Evolutionary conservation across 2,329 filamentous ascomycete genomes (phyloP).

Genomic region (Colletotrichum lini): DNA sequence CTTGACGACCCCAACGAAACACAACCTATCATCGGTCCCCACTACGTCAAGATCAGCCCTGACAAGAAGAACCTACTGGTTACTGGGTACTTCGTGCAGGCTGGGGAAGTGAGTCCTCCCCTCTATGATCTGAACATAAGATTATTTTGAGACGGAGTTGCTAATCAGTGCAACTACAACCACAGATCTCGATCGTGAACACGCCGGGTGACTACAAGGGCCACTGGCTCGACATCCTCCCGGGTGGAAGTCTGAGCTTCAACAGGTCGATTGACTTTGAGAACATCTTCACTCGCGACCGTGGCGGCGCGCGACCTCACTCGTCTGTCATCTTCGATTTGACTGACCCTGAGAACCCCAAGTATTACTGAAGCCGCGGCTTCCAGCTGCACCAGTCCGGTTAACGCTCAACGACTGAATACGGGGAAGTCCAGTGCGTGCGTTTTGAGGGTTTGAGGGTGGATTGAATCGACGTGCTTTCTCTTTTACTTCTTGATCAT

Average conservation of each 20-base stretch:
- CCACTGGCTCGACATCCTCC: slow-evolving; percentile 71
- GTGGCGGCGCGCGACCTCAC: slow-evolving; percentile 71
- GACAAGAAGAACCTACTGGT: slow-evolving; percentile 76
- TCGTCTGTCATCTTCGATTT: slow-evolving; percentile 70
- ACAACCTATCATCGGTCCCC: slow-evolving; percentile 73
- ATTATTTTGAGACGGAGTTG: neutral
- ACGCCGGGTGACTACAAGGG: slow-evolving; percentile 74
- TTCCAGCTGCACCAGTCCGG: neutral
- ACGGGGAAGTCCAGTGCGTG: neutral
- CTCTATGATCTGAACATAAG: neutral
- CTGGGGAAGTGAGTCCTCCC: slow-evolving; percentile 59
- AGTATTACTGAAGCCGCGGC: slow-evolving; percentile 58
- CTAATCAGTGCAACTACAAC: neutral
- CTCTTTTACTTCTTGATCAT: neutral
- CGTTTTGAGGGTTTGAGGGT: neutral
- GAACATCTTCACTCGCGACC: slow-evolving; percentile 62
- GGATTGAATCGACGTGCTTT: neutral
- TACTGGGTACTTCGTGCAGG: slow-evolving; percentile 77
- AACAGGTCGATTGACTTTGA: slow-evolving; percentile 73
- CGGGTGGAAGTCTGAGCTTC: slow-evolving; percentile 69
- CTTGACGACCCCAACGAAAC: slow-evolving; percentile 72
- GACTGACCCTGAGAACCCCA: slow-evolving; percentile 66
- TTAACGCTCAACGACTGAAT: neutral
- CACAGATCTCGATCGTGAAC: slow-evolving; percentile 69
- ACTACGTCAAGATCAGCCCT: slow-evolving; percentile 75